phyloP scores from a whole-genome alignment of 2,329 filamentous ascomycete species.

The Capronia epimyces region DNA sequence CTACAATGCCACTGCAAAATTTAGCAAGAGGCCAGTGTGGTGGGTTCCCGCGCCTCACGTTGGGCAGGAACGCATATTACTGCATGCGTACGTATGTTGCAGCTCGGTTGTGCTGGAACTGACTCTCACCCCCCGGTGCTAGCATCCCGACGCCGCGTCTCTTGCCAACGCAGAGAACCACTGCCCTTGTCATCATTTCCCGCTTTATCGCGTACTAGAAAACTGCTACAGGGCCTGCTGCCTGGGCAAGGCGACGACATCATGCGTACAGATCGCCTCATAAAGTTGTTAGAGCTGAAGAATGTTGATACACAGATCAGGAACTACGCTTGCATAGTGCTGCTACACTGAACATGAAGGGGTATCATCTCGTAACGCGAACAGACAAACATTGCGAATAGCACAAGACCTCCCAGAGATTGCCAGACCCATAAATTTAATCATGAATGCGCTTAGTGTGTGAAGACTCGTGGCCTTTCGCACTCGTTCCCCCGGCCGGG shows the following conservation, averaged over 20 bases:
- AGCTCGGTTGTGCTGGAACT: conserved; percentile 6
- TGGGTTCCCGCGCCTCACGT: conserved; percentile 16
- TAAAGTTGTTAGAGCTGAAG: neutral
- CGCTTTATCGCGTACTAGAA: neutral
- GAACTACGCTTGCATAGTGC: neutral
- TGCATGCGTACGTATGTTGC: neutral
- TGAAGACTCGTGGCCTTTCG: neutral
- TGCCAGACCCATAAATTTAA: neutral
- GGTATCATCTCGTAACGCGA: neutral
- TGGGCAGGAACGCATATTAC: conserved; percentile 22
- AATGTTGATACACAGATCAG: neutral
- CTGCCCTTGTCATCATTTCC: neutral
- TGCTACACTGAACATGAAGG: neutral
- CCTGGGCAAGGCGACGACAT: neutral
- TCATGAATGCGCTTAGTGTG: too few species aligned
- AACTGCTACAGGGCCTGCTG: neutral
- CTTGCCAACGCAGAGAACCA: conserved; percentile 1
- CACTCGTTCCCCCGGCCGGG: too few species aligned
- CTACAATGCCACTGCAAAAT: neutral
- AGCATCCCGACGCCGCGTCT: neutral
- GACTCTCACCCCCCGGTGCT: conserved; percentile 11
- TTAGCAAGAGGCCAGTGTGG: neutral
- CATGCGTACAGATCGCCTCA: neutral
- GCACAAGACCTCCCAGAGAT: neutral
- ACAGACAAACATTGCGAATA: neutral